These are phyloP conservation scores for Podila epicladia DNA, from an alignment of 192 early-diverging fungal genomes.

Conservation along the genomic window DNA sequence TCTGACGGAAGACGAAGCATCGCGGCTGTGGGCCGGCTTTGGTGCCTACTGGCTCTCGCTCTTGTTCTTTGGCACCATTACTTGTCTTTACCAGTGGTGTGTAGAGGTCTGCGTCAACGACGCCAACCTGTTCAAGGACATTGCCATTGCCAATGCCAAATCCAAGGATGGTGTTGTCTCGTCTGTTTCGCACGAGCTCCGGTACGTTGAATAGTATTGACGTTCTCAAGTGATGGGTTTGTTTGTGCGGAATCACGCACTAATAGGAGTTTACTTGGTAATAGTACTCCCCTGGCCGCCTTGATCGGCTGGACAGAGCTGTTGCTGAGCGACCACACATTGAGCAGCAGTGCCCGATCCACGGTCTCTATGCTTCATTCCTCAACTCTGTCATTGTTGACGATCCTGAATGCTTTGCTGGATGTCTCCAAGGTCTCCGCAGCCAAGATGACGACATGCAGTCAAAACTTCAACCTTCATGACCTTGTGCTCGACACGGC, in stretches of 20 bases:
- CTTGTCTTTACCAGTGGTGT: conserved; percentile 41
- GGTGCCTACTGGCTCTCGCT: conserved; percentile 44
- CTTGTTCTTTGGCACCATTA: conserved; percentile 28
- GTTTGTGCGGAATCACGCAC: neutral
- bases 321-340: conserved; percentile 44
- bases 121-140: conserved; percentile 45
- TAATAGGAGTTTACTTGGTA: too few relatives aligned
- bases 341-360: conserved; percentile 39
- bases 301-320: conserved; percentile 51
- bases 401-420: conserved; percentile 41
- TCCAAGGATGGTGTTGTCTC: conserved; percentile 50
- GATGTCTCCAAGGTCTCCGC: conserved; percentile 52
- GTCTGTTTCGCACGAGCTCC: conserved; percentile 45
- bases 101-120: conserved; percentile 41
- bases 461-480: conserved; percentile 50
- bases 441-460: conserved; percentile 49
- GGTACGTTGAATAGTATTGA: conserved; percentile 12
- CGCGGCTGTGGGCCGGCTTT: conserved; percentile 42
- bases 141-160: conserved; percentile 49
- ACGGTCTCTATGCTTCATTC: conserved; percentile 50
- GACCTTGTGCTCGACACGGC: conserved; percentile 47
- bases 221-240: neutral
- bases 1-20: conserved; percentile 35
- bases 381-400: conserved; percentile 39
- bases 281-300: conserved; percentile 47